Percentiles rank a stretch among this genome's conserved stretches.
These are phyloP conservation scores for Tolypocladium sp. DNA, from an alignment of 2,329 filamentous ascomycete genomes.

Conservation along the genomic window DNA sequence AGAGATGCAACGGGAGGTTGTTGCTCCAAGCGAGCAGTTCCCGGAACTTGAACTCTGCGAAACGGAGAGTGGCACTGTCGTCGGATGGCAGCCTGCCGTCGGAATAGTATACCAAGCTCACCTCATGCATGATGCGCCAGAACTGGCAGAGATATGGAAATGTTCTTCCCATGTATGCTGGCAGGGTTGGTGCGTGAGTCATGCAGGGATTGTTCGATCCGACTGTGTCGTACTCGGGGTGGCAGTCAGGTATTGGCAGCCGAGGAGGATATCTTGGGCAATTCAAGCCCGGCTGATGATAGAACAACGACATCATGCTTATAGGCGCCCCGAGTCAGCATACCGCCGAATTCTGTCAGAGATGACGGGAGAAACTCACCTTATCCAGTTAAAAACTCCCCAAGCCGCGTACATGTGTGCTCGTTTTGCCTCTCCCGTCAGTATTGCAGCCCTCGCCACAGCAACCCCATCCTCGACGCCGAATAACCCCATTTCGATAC, in stretches of 20 bases:
- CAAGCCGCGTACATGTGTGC: slow-evolving; percentile 10
- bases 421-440: slow-evolving; percentile 7
- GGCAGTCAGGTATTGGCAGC: slow-evolving; percentile 3
- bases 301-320: slow-evolving; percentile 22
- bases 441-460: neutral
- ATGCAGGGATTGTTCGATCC: neutral
- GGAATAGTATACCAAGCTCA: slow-evolving; percentile 15
- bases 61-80: slow-evolving; percentile 6
- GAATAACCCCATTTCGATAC: slow-evolving; percentile 15
- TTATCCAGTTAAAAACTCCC: slow-evolving; percentile 22
- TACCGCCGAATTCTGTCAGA: neutral
- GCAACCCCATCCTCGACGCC: neutral
- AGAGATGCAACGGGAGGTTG: slow-evolving; percentile 11
- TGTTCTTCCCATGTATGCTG: slow-evolving; percentile 11
- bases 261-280: slow-evolving; percentile 10
- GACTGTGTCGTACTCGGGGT: neutral
- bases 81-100: slow-evolving; percentile 3
- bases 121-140: slow-evolving; percentile 20
- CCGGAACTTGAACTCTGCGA: slow-evolving; percentile 21
- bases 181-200: neutral
- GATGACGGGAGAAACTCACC: slow-evolving; percentile 11
- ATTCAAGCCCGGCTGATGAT: slow-evolving; percentile 19
- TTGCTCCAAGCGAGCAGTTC: slow-evolving; percentile 23
- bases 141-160: slow-evolving; percentile 21
- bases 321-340: neutral